Base-by-base conservation (phyloP, 2,329 filamentous ascomycete species). In the Neopestalotiopsis clavispora region DNA sequence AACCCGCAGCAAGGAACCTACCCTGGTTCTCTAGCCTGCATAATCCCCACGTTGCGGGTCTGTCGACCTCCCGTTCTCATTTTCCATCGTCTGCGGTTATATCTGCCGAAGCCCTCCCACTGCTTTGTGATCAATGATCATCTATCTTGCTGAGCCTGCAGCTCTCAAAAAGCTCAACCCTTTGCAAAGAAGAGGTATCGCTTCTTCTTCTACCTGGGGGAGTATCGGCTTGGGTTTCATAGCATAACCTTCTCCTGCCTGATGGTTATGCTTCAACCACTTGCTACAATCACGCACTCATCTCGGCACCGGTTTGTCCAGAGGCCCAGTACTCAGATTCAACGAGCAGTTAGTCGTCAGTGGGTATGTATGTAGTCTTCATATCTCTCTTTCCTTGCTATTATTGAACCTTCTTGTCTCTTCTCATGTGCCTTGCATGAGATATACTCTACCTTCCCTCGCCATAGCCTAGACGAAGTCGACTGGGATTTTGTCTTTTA, bases 61-160 rank as follows among this genome's bases (percentile, higher is more conserved):
- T 13, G 23, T 67, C 65, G 34, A 52, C 34, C 52, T 67, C 65
- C 65, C 65, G 65, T 34, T 45, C 65, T 38, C 45, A 58, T 45
- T 49, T 34, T 42, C 56, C 45, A 42, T 63, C n/a, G 34, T 34
- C 34, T 40, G 58, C 52, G 52, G 57, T 63, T 67, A 67, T 67
- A 67, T 67, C 57, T 67, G 66, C 59, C 66, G 57, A 67, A 52
- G 32, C 57, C 57, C 42, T 49, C 57, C 65, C 65, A 23, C 65
- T 38, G 14, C 13, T 17, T 20, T 28, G n/a, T 30, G 10, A 30
- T 9, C 20, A 14, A 38, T 59, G 45, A 7, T 40, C 20, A 52
- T 52, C 45, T 52, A 52, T 52, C 45, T 52, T 62, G 30, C 30
- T 57, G 45, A n/a, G 38, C 61, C 34, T 42, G 59, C 59, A 67